Evolutionary conservation across 1,139 yeast genomes (phyloP), one percentile per base, ranked within the genome.

Genomic region (Yamadazyma aaseri): DNA sequence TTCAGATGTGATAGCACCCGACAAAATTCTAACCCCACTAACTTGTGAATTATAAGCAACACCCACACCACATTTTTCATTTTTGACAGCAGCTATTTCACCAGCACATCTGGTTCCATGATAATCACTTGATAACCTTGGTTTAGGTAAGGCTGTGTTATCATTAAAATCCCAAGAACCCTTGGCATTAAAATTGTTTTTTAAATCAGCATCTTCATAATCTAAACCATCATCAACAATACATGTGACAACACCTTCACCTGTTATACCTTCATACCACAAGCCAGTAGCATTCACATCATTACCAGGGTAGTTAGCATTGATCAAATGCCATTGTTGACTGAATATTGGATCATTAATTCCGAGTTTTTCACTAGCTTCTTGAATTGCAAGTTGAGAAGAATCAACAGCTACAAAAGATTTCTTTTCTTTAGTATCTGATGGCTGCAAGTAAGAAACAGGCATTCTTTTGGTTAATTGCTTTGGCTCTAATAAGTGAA

Each of bases 31-130:
- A 20, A 94, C 76, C 0, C 98, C 99, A 6, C 96, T 74, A 2
- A 94, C 95, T 50, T 81, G 78, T 3, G 96, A 80, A 34, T 78
- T 78, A 52, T 77, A 90, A 0, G 97, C 97, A 6, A 90, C 95
- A 26, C 99, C 99, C 4, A 94, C 73, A 22, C 98, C 98, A 63
- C 99, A 94, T 14, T 71, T 81, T 26, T 80, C 85, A 56, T 94
- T 92, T 38, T 79, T 90, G 2, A 82, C 95, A 2, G 87, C 89
- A 0, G 97, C 97, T 38, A 94, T 85, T 58, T 94, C 98, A 21
- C 97, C 98, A 1, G 98, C 98, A 65, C 99, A 94, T 47, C 99
- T 71, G 0, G 99, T 94, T 3, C 99, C 99, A 57, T 94, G 99
- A 47, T 81, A 79, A 55, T 94, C 98, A 56, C 86, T 95, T n/a